Evolutionary conservation across 2,329 filamentous ascomycete genomes (phyloP).

Genomic region (Aspergillus pseudoglaucus): DNA sequence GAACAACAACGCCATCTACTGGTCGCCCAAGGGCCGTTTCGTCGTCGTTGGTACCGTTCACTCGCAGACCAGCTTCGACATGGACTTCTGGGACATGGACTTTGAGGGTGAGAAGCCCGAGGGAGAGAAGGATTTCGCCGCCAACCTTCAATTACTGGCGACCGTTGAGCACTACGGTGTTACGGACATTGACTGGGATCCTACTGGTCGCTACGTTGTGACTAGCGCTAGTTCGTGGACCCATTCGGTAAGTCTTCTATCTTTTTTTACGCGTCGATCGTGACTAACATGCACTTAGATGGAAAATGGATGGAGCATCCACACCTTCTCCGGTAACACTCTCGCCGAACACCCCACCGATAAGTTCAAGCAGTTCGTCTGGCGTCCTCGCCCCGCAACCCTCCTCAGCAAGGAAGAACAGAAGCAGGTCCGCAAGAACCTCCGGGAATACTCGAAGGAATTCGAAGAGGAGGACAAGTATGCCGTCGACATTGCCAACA

Average conservation of each 20-base stretch:
- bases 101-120: constrained; percentile 96
- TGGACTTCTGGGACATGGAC: constrained; percentile 97
- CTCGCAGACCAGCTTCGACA: constrained; percentile 86
- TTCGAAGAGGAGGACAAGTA: constrained; percentile 96
- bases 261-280: not conserved
- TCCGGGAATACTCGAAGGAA: constrained; percentile 87
- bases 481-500: constrained; percentile 86
- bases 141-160: constrained; percentile 92
- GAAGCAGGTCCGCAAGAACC: constrained; percentile 95
- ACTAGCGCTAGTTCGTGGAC: constrained; percentile 95
- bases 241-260: constrained; percentile 66
- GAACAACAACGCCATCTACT: constrained; percentile 99
- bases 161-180: constrained; percentile 93
- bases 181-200: constrained; percentile 97
- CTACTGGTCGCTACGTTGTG: constrained; percentile 87
- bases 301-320: constrained; percentile 98
- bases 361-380: constrained; percentile 95
- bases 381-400: constrained; percentile 87
- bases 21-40: constrained; percentile 92
- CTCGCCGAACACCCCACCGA: constrained; percentile 88
- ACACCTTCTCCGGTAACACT: constrained; percentile 87
- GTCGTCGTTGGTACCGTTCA: constrained; percentile 89
- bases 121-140: constrained; percentile 85
- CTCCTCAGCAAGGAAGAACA: constrained; percentile 94
- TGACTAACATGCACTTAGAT: constrained; percentile 54